Conservation (phyloP, 345 rosid species). For the Salix purpurea region DNA sequence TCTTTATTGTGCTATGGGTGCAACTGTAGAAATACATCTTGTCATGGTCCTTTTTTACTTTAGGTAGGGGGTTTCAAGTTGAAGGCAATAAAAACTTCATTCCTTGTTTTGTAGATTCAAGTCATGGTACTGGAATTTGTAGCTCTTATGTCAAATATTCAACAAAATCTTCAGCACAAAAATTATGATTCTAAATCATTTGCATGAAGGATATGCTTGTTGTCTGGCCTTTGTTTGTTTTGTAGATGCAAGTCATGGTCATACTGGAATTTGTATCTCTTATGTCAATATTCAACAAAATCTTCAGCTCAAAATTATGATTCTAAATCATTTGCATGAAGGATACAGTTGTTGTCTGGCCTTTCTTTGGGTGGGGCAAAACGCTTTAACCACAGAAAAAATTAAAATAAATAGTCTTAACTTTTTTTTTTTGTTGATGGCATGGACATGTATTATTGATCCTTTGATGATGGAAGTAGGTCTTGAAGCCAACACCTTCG, state of each 20-base stretch:
- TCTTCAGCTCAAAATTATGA: background rate
- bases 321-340: background rate
- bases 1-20: background rate
- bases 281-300: too few species aligned
- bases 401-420: too few species aligned
- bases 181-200: background rate
- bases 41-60: background rate
- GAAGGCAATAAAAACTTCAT: background rate
- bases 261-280: background rate
- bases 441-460: background rate
- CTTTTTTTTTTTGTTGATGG: background rate
- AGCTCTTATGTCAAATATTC: background rate
- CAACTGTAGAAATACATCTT: background rate
- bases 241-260: background rate
- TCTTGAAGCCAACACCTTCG: too few species aligned
- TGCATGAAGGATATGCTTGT: background rate
- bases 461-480: too few species aligned
- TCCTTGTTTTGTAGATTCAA: background rate
- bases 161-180: background rate
- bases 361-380: background rate
- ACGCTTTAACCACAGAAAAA: too few species aligned
- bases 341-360: background rate
- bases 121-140: background rate
- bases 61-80: background rate
- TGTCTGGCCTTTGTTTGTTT: background rate